These are phyloP conservation scores for Aureobasidium uvarum DNA, from an alignment of 2,329 filamentous ascomycete genomes.

Conservation along the genomic window DNA sequence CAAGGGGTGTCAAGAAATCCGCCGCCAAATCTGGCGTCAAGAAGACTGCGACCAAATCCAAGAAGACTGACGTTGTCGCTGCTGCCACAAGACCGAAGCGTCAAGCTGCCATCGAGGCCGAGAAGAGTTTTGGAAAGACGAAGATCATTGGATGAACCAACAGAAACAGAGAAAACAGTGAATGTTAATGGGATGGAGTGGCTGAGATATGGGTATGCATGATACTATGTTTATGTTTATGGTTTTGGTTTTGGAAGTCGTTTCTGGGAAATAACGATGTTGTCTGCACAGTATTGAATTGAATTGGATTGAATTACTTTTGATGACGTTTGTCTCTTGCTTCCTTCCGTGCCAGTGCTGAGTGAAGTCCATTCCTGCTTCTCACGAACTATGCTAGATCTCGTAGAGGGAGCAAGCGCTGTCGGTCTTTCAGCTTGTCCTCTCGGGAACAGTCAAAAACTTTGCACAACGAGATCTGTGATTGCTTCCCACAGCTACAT, in stretches of 20 bases:
- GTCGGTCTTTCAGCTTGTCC: no score
- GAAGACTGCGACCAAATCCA: background rate
- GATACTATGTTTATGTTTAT: background rate
- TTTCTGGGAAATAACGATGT: background rate
- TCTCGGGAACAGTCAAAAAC: no score
- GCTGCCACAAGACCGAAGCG: background rate
- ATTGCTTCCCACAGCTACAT: no score
- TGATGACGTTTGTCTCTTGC: background rate
- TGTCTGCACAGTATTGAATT: background rate
- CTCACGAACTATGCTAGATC: background rate
- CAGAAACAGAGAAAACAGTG: background rate
- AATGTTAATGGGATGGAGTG: background rate
- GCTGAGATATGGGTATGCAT: no score
- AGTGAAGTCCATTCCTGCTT: background rate
- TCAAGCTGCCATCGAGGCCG: background rate
- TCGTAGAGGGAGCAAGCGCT: no score
- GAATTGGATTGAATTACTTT: background rate
- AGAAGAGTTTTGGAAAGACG: slow-evolving; percentile 9
- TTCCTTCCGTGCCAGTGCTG: background rate
- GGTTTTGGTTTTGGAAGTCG: background rate
- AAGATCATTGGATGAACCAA: background rate
- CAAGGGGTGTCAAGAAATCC: background rate
- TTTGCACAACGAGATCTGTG: no score
- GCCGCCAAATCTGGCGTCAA: background rate
- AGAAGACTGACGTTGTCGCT: background rate